A percentile compares a stretch with the other conserved stretches of the same genome.
Evolutionary conservation across 345 rosid species (phyloP).

Genomic region (Gossypium ekmanianum): DNA sequence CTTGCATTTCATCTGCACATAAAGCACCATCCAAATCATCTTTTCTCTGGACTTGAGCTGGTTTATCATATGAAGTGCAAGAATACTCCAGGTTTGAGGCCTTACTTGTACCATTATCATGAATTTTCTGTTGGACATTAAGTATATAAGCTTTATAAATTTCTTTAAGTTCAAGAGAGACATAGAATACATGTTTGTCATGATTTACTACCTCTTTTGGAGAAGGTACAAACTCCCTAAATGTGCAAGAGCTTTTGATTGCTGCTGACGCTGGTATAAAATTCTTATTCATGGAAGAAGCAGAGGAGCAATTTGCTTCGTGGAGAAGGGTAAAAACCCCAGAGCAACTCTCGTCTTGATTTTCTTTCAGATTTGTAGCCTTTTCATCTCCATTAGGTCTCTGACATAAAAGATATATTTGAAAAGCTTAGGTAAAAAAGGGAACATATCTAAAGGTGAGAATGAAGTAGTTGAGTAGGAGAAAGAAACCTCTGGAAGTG

Average conservation of each 20-base stretch:
- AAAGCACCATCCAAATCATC: constrained; percentile 25
- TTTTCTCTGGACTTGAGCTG: constrained; percentile 33
- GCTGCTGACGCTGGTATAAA: constrained; percentile 34
- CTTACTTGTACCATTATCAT: constrained; percentile 43
- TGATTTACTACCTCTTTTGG: constrained; percentile 41
- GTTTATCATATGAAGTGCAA: constrained; percentile 32
- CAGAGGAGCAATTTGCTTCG: constrained; percentile 48
- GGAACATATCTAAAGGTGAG: constrained; percentile 5
- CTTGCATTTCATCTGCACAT: constrained; percentile 43
- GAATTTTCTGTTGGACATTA: constrained; percentile 42
- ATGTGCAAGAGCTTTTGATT: constrained; percentile 40
- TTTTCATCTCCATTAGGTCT: constrained; percentile 40
- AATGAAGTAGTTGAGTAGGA: constrained; percentile 10
- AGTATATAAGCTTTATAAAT: constrained; percentile 30
- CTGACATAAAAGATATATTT: constrained; percentile 35
- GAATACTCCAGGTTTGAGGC: constrained; percentile 38
- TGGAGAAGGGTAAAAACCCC: constrained; percentile 46
- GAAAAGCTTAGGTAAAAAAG: constrained; percentile 8
- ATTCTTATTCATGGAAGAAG: constrained; percentile 48
- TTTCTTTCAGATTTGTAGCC: constrained; percentile 45
- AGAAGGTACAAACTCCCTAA: constrained; percentile 54
- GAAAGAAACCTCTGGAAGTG: constrained; percentile 52
- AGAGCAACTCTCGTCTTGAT: constrained; percentile 64
- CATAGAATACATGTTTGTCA: constrained; percentile 22
- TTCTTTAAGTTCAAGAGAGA: constrained; percentile 32